Base-by-base conservation (phyloP, 2,329 filamentous ascomycete species). In the Aspergillus fijiensis region DNA sequence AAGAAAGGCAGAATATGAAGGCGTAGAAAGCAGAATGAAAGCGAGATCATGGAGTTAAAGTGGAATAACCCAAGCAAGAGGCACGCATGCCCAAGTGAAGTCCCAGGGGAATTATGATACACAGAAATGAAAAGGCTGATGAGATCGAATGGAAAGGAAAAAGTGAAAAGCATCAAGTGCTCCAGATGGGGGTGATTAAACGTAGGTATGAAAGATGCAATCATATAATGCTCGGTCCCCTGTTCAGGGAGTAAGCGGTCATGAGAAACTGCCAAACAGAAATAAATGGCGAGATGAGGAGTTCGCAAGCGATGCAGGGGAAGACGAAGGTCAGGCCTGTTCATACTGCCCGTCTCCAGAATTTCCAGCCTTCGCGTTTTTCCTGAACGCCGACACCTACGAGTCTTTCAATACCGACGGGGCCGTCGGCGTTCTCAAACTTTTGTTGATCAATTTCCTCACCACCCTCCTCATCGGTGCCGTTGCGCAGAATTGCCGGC, bases 371-470 rank as follows among this genome's bases (percentile, higher is more conserved):
- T 68, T 91, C 88, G 62, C 89, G 80, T 70, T 89, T 88, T 51
- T 89, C 88, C 0, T 80, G 82, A 25, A 85, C 82, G 3, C 87
- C 87, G 2, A 96, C 91, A 16, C 94, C 93, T 0, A 97, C 94
- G 47, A 99, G 80, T 68, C 84, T 84, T 76, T 98, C 94, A 21
- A 99, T 90, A 0, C 91, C 95, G 57, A 93, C 89, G 42, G 88
- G 89, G 1, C 91, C 93, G 56, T 92, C 85, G 0, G 92, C 95
- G 58, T 88, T 90, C 57, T 98, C 82, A 73, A 99, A 91, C 70
- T 89, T 89, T 60, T 97, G 92, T 69, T 94, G 84, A 69, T 96
- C 91, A 70, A 99, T 98, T 77, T 97, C 93, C 79, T 95, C 91
- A 25, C 92, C 92, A 35, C 91, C 91, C 64, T 91, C 86, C 65